phyloP scores from a whole-genome alignment of 306 rosid genomes.

The Citrullus amarus region DNA sequence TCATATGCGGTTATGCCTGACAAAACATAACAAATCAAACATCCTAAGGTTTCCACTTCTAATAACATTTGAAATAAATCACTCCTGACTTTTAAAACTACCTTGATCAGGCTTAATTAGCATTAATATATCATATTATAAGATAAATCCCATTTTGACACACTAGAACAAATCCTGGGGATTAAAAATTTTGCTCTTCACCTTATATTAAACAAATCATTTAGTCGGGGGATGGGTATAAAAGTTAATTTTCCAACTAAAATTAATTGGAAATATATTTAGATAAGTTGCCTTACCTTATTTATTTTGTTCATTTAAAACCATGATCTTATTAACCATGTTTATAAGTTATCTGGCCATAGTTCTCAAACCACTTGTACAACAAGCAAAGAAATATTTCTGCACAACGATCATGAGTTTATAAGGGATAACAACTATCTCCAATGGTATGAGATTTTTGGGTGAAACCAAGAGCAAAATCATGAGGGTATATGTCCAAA shows the following conservation, averaged over 20 bases:
- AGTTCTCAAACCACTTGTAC: background rate
- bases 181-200: background rate
- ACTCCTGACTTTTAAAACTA: too few relatives aligned
- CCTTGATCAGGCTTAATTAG: too few relatives aligned
- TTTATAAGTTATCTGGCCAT: too few relatives aligned
- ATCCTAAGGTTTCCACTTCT: background rate
- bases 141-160: too few relatives aligned
- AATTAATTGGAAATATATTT: background rate
- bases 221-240: background rate
- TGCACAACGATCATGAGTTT: background rate
- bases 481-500: too few relatives aligned
- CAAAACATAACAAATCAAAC: background rate
- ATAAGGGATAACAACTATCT: too few relatives aligned
- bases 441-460: too few relatives aligned
- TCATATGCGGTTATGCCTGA: background rate
- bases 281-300: background rate
- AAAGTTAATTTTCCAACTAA: background rate
- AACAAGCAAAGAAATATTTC: background rate
- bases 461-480: too few relatives aligned
- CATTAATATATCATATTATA: too few relatives aligned
- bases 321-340: background rate
- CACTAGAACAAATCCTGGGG: too few relatives aligned
- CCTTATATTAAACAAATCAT: background rate
- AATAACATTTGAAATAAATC: too few relatives aligned
- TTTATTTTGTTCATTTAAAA: background rate